Evolutionary conservation across 305 asterid species (phyloP).

Genomic region (Withania somnifera): DNA sequence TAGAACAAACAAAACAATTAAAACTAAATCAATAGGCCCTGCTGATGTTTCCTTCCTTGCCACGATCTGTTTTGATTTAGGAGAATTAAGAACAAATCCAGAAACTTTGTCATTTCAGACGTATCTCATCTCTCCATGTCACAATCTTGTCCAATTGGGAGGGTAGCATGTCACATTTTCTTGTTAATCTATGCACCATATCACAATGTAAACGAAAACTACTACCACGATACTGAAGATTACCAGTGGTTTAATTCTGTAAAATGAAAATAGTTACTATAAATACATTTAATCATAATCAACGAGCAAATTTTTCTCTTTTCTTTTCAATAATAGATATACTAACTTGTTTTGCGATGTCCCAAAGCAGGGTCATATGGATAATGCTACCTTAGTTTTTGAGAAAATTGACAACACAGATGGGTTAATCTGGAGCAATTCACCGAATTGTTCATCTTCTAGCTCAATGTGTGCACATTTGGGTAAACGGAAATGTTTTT

Average conservation of each 20-base stretch:
- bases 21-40: not conserved
- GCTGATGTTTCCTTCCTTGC: not conserved
- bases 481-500: not conserved
- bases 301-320: not conserved
- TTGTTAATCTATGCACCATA: not conserved
- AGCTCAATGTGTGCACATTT: not conserved
- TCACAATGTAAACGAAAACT: not conserved
- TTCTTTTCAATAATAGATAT: not conserved
- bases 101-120: not conserved
- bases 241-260: not conserved
- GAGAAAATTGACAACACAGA: not conserved
- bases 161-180: not conserved
- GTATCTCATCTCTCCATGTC: not conserved
- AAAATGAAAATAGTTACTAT: not conserved
- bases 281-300: not conserved
- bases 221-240: not conserved
- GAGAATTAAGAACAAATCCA: not conserved
- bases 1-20: not conserved
- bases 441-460: conserved; percentile 9
- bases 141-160: not conserved
- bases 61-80: not conserved
- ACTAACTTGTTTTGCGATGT: no score
- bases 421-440: conserved; percentile 4
- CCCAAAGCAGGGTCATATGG: no score
- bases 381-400: conserved; percentile 1